Evolutionary conservation across 2,329 filamentous ascomycete genomes (phyloP), one percentile per base, ranked within the genome.

Genomic region (Epichloe baconii): DNA sequence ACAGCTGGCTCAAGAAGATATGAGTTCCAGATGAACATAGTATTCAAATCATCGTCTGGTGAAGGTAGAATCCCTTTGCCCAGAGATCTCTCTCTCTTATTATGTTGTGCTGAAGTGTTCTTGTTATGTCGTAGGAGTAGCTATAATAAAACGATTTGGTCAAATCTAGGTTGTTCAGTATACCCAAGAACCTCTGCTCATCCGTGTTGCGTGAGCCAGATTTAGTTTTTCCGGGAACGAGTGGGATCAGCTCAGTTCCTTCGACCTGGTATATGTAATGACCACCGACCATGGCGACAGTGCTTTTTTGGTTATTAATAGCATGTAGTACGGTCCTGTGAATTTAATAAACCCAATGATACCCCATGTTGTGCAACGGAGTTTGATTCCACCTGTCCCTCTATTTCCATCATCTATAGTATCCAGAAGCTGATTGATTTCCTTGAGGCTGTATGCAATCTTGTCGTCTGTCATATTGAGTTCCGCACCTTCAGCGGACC

Each of bases 1-100:
- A 78, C 73, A 0, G 85, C 88, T 0, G 93, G 90, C 53, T 84
- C 76, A 17, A 98, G 76, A 4, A 98, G 75, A 66, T 96, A 86
- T 58, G 87, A 81, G 60, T 98, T 98, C 93, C 93, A 98, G 3
- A 97, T 86, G 63, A 98, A 98, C 93, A 98, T 98, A 40, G 85
- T 80, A 61, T 96, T 95, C 64, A 85, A 85, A 58, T 89, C 80
- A 35, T 79, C 76, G 31, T 77, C 72, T 41, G 75, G 72, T 6
- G 77, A 74, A 31, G 79, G 76, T 2, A 78, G 71, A 12, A 75
- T 68, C 1, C 86, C 87, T 54, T 82, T 74, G 34, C 80, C 76
- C 47, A 95, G 68, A 3, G 83, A 81, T 47, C 75, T 40, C 93
- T 79, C 66, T 96, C 89, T 35, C 82, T 78, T 19, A 83, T 83